Base-by-base conservation (phyloP, 2,329 filamentous ascomycete species). In the Botryotinia globosa region DNA sequence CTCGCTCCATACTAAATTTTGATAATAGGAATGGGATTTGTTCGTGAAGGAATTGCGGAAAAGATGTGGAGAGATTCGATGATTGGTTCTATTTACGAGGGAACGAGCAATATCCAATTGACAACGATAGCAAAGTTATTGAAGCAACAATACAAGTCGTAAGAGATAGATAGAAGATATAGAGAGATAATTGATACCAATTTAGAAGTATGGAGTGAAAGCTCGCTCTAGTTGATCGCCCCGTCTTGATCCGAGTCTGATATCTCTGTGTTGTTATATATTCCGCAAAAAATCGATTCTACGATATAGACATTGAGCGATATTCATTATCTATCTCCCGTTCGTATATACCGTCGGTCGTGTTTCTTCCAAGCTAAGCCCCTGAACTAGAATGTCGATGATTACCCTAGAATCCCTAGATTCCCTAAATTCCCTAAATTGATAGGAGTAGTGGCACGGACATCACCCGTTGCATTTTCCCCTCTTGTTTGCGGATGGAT, bases 1-100 rank as follows among this genome's bases (percentile, higher is more conserved):
- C 20, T 44, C 22, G 1, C 44, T 62, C 18, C 5, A 37, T 66
- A 18, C 45, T 75, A 63, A 74, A 34, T 10, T 59, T 61, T 34
- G 18, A n/a, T 14, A 2, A 51, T 68, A 74, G 72, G 72, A 25
- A 98, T 99, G 96, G 96, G 96, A 63, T 99, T 99, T 79, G 96
- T 99, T 25, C 87, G 96, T 62, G 96, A 99, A 83, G 96, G 96
- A 0, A 90, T 97, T 73, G 96, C 96, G 0, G 96, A 99, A 89
- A 99, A 99, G 89, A 98, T 91, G 85, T 99, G 92, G 87, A 88
- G 96, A 64, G 96, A 99, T 82, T 96, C 92, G 87, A 99, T 98
- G 91, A 99, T 99, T 80, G 96, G 96, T 16, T 94, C 94, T 76
- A 98, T 98, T 78, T 98, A 98, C 82, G 95, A 98, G 85, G 96